Evolutionary conservation across 2,329 filamentous ascomycete species (phyloP).

Genomic region (Colletotrichum brevisporum): DNA sequence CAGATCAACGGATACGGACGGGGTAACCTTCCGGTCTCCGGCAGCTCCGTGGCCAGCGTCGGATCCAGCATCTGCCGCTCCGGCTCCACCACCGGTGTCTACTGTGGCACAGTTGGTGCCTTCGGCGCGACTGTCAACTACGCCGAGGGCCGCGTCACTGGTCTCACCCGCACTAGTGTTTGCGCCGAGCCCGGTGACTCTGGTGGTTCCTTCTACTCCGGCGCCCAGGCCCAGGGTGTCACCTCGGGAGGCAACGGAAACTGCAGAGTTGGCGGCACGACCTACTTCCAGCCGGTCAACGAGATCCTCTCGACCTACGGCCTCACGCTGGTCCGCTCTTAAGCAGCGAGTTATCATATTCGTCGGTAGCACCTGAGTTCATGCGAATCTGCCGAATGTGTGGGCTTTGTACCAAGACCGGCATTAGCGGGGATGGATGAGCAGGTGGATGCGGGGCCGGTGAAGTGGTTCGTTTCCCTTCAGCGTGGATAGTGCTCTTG

Average conservation of each 20-base stretch:
- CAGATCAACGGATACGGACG: slow-evolving; percentile 53
- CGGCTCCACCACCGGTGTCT: slow-evolving; percentile 57
- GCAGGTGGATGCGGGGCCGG: too few species aligned
- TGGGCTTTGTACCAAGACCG: background rate
- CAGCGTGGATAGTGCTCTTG: too few species aligned
- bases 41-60: slow-evolving; percentile 53
- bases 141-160: slow-evolving; percentile 55
- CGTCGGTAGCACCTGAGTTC: slow-evolving; percentile 5
- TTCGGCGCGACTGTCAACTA: slow-evolving; percentile 55
- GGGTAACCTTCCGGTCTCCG: slow-evolving; percentile 51
- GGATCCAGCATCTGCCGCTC: slow-evolving; percentile 57
- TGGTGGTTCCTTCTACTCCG: slow-evolving; percentile 56
- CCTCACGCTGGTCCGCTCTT: slow-evolving; percentile 48
- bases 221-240: slow-evolving; percentile 58
- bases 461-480: too few species aligned
- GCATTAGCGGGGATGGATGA: too few species aligned
- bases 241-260: slow-evolving; percentile 57
- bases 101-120: slow-evolving; percentile 54
- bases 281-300: slow-evolving; percentile 59
- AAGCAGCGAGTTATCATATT: slow-evolving; percentile 9
- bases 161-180: slow-evolving; percentile 56
- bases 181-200: slow-evolving; percentile 60
- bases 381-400: background rate
- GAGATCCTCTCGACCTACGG: slow-evolving; percentile 56
- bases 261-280: slow-evolving; percentile 53